Evolutionary conservation across 148 eudicot genomes (phyloP).

Genomic region (Rhododendron kiyosumense): DNA sequence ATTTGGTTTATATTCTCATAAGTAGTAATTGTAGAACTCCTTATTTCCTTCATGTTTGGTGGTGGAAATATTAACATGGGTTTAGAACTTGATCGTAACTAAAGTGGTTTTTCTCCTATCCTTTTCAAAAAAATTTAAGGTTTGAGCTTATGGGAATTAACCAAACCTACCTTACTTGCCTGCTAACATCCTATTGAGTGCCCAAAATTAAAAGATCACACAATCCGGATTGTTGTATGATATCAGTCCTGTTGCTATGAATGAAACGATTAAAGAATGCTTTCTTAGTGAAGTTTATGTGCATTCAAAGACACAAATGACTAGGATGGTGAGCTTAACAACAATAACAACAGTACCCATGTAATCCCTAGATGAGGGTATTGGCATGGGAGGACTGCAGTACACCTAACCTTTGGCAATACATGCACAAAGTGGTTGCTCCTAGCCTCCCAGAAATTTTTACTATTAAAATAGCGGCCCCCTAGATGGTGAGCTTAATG

Average conservation of each 20-base stretch:
- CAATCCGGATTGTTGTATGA: background rate
- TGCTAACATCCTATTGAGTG: background rate
- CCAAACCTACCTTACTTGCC: background rate
- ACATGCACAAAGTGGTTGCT: background rate
- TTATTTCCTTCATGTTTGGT: background rate
- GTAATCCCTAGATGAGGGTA: background rate
- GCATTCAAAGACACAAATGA: background rate
- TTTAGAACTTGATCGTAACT: background rate
- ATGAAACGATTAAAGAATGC: background rate
- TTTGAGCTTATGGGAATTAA: background rate
- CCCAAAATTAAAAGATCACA: background rate
- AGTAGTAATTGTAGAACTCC: background rate
- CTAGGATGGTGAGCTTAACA: background rate
- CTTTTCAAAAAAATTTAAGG: background rate
- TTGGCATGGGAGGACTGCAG: background rate
- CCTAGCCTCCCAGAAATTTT: background rate
- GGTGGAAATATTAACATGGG: background rate
- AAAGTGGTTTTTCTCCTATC: background rate
- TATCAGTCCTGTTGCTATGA: background rate
- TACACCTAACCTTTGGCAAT: background rate
- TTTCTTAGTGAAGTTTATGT: background rate
- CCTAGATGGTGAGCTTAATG: background rate
- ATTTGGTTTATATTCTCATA: background rate
- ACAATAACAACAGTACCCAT: background rate
- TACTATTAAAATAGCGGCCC: background rate